These are phyloP conservation scores for Acanthamoeba triangularis DNA, from an alignment of 208 protist species.

Conservation along the genomic window DNA sequence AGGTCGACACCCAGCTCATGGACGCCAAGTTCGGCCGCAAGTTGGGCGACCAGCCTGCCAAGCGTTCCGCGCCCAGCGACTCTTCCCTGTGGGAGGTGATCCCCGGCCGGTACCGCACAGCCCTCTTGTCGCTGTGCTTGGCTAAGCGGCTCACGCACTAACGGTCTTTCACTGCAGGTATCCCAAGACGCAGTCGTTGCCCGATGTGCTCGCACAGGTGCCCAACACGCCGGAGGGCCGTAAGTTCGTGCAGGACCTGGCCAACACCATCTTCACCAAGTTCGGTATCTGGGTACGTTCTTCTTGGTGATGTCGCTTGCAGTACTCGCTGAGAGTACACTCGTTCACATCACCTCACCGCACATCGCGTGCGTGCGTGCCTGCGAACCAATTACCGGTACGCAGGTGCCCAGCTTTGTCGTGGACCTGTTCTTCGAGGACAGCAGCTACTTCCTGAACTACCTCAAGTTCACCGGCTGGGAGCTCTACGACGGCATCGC, in stretches of 20 bases:
- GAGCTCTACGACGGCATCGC: conserved; percentile 63
- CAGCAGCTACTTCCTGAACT: conserved; percentile 71
- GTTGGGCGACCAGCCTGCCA: neutral
- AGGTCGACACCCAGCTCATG: conserved; percentile 50
- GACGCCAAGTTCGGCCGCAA: conserved; percentile 45
- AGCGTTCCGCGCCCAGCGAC: neutral
- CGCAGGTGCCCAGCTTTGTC: conserved; percentile 60
- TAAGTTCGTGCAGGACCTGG: conserved; percentile 66
- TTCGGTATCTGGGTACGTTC: conserved; percentile 58
- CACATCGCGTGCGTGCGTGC: too few species aligned
- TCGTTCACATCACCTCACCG: neutral
- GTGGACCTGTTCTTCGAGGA: conserved; percentile 73
- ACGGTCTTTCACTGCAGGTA: conserved; percentile 11
- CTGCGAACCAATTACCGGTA: too few species aligned
- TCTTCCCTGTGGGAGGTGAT: conserved; percentile 39
- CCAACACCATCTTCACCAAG: conserved; percentile 46
- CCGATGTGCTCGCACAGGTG: conserved; percentile 65
- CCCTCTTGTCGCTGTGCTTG: neutral
- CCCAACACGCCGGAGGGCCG: conserved; percentile 69
- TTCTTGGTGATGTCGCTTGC: neutral
- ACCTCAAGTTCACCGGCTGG: conserved; percentile 43
- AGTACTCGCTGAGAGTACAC: neutral
- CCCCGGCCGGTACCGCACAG: neutral
- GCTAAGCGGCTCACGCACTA: neutral
- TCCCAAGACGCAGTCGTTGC: conserved; percentile 59